Conservation (phyloP, 306 rosid species). For the Ammopiptanthus mongolicus region DNA sequence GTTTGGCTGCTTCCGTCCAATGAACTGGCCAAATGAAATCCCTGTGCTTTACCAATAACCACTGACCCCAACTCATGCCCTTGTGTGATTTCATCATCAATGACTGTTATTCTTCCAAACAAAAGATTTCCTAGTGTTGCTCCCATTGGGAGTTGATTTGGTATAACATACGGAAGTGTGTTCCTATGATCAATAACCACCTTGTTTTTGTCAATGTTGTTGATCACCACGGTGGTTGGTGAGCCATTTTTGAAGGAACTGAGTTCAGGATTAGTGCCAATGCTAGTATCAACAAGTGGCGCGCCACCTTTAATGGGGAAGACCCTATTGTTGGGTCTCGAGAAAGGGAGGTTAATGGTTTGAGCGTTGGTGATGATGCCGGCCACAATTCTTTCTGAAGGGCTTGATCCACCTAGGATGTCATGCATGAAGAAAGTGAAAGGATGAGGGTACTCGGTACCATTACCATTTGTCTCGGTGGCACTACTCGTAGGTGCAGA, state of each 20-base stretch:
- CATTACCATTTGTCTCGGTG: too few species aligned
- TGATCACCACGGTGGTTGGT: background rate
- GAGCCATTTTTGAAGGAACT: too few species aligned
- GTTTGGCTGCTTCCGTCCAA: conserved; percentile 44
- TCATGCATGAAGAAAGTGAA: conserved; percentile 43
- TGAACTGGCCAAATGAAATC: conserved; percentile 40
- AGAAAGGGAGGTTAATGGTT: conserved; percentile 32
- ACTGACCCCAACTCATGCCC: conserved; percentile 23
- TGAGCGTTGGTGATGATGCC: conserved; percentile 26
- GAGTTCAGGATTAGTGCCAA: background rate
- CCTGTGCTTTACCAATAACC: conserved; percentile 34
- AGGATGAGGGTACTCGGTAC: background rate
- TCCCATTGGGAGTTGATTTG: background rate
- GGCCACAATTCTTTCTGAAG: conserved; percentile 40
- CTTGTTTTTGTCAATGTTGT: conserved; percentile 27
- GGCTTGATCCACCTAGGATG: conserved; percentile 32
- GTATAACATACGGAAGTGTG: conserved; percentile 20
- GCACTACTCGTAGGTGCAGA: too few species aligned
- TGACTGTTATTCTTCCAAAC: conserved; percentile 45
- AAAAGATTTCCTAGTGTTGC: conserved; percentile 22
- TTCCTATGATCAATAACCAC: conserved; percentile 8
- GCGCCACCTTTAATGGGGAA: conserved; percentile 25
- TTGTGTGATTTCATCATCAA: conserved; percentile 37
- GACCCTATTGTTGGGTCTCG: conserved; percentile 36
- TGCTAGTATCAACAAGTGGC: conserved; percentile 21